phyloP scores from a whole-genome alignment of 2,329 filamentous ascomycete genomes.

The Aspergillus floridensis region DNA sequence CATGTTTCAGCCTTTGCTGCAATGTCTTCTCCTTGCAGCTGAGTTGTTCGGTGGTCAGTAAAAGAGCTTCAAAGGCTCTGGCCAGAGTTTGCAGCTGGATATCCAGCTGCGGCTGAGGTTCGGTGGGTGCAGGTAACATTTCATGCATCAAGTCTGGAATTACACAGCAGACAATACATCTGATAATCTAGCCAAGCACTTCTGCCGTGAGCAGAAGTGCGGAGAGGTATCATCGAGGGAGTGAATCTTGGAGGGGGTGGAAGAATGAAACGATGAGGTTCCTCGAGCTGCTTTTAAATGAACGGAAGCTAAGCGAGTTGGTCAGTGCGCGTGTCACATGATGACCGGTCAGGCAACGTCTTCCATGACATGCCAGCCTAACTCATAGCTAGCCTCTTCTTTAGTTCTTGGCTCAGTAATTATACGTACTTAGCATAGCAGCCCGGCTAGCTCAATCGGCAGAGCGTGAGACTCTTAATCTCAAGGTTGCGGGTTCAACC shows the following conservation, averaged over 20 bases:
- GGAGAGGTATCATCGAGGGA: slow-evolving; percentile 19
- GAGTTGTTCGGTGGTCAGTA: slow-evolving; percentile 41
- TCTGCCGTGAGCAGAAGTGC: slow-evolving; percentile 29
- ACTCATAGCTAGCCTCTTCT: too few relatives aligned
- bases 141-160: slow-evolving; percentile 18
- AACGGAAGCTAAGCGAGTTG: slow-evolving; percentile 35
- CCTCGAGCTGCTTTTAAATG: slow-evolving; percentile 17
- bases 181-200: slow-evolving; percentile 20
- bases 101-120: slow-evolving; percentile 32
- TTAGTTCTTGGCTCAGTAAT: too few relatives aligned
- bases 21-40: slow-evolving; percentile 40
- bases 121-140: slow-evolving; percentile 34
- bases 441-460: slow-evolving; percentile 44
- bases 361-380: too few relatives aligned
- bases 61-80: slow-evolving; percentile 42
- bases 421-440: accelerated
- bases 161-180: slow-evolving; percentile 25
- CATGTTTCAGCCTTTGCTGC: slow-evolving; percentile 37
- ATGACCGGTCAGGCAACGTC: neutral
- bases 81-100: slow-evolving; percentile 38
- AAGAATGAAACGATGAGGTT: slow-evolving; percentile 19
- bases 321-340: slow-evolving; percentile 32
- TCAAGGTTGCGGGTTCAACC: slow-evolving; percentile 32
- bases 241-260: slow-evolving; percentile 12
- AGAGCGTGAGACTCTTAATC: slow-evolving; percentile 53